Conservation (phyloP, 2,329 filamentous ascomycete species). For the Juglanconis sp. region DNA sequence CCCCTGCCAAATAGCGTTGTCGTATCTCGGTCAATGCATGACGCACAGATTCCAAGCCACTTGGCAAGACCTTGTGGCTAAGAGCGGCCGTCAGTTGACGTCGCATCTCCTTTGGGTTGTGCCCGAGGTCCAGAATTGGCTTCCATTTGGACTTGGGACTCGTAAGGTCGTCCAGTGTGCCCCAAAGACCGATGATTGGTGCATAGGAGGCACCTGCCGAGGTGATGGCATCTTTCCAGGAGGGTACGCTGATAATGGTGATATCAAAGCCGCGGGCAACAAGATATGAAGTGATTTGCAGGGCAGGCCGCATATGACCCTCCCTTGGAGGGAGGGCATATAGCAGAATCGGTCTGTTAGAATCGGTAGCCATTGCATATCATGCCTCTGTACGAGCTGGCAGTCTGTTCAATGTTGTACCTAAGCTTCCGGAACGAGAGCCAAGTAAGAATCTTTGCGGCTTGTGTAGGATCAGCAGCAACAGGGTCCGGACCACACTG, state of each 20-base stretch:
- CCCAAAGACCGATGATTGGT: slow-evolving; percentile 14
- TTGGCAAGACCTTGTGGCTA: slow-evolving; percentile 9
- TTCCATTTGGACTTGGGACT: slow-evolving; percentile 1
- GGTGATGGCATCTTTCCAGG: slow-evolving; percentile 4
- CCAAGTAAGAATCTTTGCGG: not conserved
- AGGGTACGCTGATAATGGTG: slow-evolving; percentile 3
- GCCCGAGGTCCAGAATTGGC: not conserved
- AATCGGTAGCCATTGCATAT: not conserved
- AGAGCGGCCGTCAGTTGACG: not conserved
- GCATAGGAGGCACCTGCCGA: slow-evolving; percentile 4
- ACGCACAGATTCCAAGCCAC: slow-evolving; percentile 13
- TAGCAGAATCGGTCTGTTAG: not conserved
- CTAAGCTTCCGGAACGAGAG: not conserved
- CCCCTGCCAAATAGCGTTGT: not conserved
- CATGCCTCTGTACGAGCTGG: not conserved
- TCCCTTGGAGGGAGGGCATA: slow-evolving; percentile 12
- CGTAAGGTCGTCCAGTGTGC: not conserved
- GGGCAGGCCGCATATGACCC: slow-evolving; percentile 15
- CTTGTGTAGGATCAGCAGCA: not conserved
- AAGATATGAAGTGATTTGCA: slow-evolving; percentile 13
- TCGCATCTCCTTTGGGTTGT: not conserved
- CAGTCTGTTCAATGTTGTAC: not conserved
- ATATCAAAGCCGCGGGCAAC: slow-evolving; percentile 9
- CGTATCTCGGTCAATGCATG: slow-evolving; percentile 1
- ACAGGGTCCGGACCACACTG: no score